A percentile compares a stretch with the other conserved stretches of the same genome.
phyloP scores from a whole-genome alignment of 495 filamentous ascomycete species.

The Neurospora africana region DNA sequence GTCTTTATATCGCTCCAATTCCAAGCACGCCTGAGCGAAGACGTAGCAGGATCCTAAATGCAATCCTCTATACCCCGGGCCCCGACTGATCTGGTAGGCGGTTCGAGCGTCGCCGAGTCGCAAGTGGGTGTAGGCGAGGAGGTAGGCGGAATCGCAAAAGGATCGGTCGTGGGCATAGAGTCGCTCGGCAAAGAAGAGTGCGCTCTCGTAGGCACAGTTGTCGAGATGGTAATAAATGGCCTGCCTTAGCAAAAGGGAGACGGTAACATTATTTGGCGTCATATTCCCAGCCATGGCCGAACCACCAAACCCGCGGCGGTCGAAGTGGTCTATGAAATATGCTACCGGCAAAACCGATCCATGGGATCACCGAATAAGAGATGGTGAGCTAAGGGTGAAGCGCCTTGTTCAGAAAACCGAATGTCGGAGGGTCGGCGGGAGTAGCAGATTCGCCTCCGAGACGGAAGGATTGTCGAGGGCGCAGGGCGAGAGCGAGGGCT shows the following conservation, averaged over 20 bases:
- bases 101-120: conserved; percentile 61
- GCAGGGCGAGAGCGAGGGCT: background rate
- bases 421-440: background rate
- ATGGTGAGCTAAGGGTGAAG: background rate
- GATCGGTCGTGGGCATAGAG: conserved; percentile 72
- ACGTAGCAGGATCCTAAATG: conserved; percentile 86
- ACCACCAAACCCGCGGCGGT: conserved; percentile 9
- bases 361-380: conserved; percentile 12
- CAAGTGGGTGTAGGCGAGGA: conserved; percentile 74
- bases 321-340: conserved; percentile 11
- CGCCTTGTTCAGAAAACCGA: background rate
- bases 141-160: conserved; percentile 67
- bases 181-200: conserved; percentile 82
- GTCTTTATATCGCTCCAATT: conserved; percentile 63
- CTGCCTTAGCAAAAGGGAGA: conserved; percentile 68
- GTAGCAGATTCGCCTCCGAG: background rate
- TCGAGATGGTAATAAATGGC: conserved; percentile 89
- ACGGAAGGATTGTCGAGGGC: background rate
- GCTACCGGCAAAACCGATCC: conserved; percentile 18
- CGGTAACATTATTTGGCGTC: conserved; percentile 56
- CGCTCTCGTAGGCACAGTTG: conserved; percentile 76
- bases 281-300: conserved; percentile 33
- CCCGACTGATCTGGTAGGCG: conserved; percentile 58
- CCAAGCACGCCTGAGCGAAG: conserved; percentile 80
- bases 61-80: conserved; percentile 48